phyloP scores from a whole-genome alignment of 768 basidiomycete genomes.

The Boletus huronensis region DNA sequence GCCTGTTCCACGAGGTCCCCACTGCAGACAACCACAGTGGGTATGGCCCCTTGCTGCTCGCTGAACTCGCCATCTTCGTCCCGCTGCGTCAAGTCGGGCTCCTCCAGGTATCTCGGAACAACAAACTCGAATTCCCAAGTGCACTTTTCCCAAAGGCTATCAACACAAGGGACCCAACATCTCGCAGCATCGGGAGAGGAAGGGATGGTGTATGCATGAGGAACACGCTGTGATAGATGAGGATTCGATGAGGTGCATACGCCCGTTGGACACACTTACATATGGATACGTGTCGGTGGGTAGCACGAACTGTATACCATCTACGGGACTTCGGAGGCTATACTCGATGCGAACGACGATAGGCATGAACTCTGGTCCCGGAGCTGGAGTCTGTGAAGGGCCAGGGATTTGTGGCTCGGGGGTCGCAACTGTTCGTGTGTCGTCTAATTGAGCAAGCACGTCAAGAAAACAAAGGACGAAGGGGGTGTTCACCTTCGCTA shows the following conservation, averaged over 20 bases:
- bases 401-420: conserved; percentile 79
- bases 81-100: conserved; percentile 34
- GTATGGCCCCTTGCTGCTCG: conserved; percentile 57
- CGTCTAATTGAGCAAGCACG: conserved; percentile 2
- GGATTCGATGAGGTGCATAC: conserved; percentile 4
- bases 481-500: conserved; percentile 51
- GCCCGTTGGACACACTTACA: conserved; percentile 45
- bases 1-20: conserved; percentile 96
- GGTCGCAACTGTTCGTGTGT: conserved; percentile 51
- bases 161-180: conserved; percentile 98
- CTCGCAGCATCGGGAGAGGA: conserved; percentile 88
- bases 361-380: conserved; percentile 67
- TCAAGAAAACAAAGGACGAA: background rate
- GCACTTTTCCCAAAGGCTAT: conserved; percentile 92
- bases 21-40: conserved; percentile 88
- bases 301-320: conserved; percentile 81
- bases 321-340: conserved; percentile 75
- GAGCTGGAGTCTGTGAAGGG: conserved; percentile 32
- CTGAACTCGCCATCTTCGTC: conserved; percentile 41
- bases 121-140: conserved; percentile 99
- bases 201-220: conserved; percentile 88
- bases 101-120: conserved; percentile 80
- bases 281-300: conserved; percentile 82
- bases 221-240: conserved; percentile 62
- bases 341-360: conserved; percentile 76